A percentile compares a stretch with the other conserved stretches of the same genome.
These are phyloP conservation scores for Arabidopsis lyrata DNA, from an alignment of 441 rosid genomes.

Conservation along the genomic window DNA sequence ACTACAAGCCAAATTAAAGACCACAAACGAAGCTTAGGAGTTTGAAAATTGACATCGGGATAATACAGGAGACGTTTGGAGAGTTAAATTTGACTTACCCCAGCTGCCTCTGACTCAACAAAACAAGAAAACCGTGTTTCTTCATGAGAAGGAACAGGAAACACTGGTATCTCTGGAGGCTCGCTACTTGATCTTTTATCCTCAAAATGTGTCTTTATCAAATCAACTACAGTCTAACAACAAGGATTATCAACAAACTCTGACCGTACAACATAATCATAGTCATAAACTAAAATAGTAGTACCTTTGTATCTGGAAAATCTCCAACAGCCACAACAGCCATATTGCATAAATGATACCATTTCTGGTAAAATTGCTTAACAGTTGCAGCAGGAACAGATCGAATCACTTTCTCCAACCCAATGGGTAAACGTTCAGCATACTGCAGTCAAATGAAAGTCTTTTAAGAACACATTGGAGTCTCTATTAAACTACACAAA, in stretches of 20 bases:
- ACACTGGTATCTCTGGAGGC: constrained; percentile 64
- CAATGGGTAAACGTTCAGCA: constrained; percentile 94
- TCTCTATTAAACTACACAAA: neutral
- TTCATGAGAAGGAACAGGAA: constrained; percentile 80
- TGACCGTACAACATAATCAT: neutral
- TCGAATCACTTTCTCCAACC: constrained; percentile 89
- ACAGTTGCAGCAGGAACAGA: constrained; percentile 80
- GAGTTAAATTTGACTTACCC: constrained; percentile 61
- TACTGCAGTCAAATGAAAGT: constrained; percentile 62
- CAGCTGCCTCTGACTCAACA: constrained; percentile 92
- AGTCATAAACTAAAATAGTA: constrained; percentile 4
- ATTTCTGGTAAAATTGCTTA: constrained; percentile 76
- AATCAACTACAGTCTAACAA: constrained; percentile 77
- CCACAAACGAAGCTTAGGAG: constrained; percentile 35
- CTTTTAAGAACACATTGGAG: constrained; percentile 44
- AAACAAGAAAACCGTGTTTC: constrained; percentile 84
- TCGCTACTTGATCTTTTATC: constrained; percentile 55
- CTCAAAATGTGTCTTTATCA: constrained; percentile 82
- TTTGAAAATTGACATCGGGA: constrained; percentile 5
- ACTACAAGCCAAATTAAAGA: constrained; percentile 55
- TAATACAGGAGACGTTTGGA: constrained; percentile 13
- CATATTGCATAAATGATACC: constrained; percentile 91
- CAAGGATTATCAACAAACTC: constrained; percentile 32
- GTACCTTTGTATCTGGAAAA: constrained; percentile 85
- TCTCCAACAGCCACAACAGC: constrained; percentile 97